Evolutionary conservation across 108 stramenopile species (phyloP).

Genomic region (Mayamaea pseudoterrestris): DNA sequence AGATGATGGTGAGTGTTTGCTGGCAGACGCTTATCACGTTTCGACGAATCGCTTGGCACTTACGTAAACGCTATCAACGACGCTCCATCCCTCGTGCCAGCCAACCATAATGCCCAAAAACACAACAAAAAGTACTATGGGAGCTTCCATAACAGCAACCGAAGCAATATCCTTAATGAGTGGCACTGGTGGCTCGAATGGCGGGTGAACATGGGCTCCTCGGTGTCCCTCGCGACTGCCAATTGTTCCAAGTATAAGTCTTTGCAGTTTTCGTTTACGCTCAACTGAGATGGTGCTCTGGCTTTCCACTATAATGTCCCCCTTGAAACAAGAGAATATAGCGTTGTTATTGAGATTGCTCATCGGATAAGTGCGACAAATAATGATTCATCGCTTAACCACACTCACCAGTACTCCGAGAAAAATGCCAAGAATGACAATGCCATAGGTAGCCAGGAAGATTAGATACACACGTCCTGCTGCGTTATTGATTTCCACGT

Average conservation of each 20-base stretch:
- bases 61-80: slow-evolving; percentile 9
- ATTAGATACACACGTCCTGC: slow-evolving; percentile 13
- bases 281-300: not conserved
- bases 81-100: slow-evolving; percentile 11
- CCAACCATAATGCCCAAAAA: slow-evolving; percentile 10
- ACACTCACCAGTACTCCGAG: too few species aligned
- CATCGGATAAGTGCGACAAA: too few species aligned
- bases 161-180: slow-evolving; percentile 8
- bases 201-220: too few species aligned
- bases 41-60: not conserved
- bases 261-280: not conserved
- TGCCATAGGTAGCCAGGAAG: slow-evolving; percentile 20
- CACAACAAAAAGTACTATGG: slow-evolving; percentile 4
- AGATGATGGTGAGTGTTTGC: too few species aligned
- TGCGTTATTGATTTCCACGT: slow-evolving; percentile 14
- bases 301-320: slow-evolving; percentile 15
- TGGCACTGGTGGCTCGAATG: too few species aligned
- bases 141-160: slow-evolving; percentile 4
- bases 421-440: slow-evolving; percentile 14
- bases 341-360: too few species aligned
- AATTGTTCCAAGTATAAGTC: too few species aligned
- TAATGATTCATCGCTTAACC: too few species aligned
- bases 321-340: too few species aligned
- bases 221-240: too few species aligned
- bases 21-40: too few species aligned